A percentile compares a stretch with the other conserved stretches of the same genome.
These are phyloP conservation scores for Pachysandra terminalis DNA, from an alignment of 164 flowering plant species.

Conservation along the genomic window DNA sequence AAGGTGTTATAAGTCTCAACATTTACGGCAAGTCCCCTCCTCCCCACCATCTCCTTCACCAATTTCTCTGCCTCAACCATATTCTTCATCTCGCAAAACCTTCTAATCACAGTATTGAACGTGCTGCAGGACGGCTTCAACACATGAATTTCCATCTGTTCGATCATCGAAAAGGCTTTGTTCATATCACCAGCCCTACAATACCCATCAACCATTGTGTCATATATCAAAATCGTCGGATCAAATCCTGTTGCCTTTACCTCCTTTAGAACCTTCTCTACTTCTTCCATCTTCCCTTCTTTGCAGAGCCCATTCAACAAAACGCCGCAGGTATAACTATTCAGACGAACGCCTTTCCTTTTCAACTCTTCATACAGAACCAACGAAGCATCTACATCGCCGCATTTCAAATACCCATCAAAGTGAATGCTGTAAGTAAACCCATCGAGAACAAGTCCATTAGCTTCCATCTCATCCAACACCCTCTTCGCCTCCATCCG, in stretches of 20 bases:
- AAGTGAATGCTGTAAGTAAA: constrained; percentile 54
- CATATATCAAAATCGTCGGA: constrained; percentile 42
- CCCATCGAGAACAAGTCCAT: constrained; percentile 53
- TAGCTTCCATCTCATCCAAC: constrained; percentile 48
- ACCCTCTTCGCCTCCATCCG: constrained; percentile 40
- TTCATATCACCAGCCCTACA: constrained; percentile 38
- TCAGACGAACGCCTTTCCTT: constrained; percentile 36
- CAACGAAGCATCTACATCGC: constrained; percentile 35
- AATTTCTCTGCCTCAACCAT: constrained; percentile 57
- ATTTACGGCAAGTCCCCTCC: constrained; percentile 41
- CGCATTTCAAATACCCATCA: constrained; percentile 41
- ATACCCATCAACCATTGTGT: constrained; percentile 56
- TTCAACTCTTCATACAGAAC: constrained; percentile 37
- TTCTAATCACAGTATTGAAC: constrained; percentile 46
- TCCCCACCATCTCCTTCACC: constrained; percentile 49
- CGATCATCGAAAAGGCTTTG: constrained; percentile 34
- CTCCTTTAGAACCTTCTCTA: constrained; percentile 42
- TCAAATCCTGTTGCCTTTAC: constrained; percentile 38
- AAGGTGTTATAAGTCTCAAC: constrained; percentile 57
- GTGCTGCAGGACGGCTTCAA: constrained; percentile 43
- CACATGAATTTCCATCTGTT: constrained; percentile 42
- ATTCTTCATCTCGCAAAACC: constrained; percentile 42
- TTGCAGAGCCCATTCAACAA: constrained; percentile 67
- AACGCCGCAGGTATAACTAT: constrained; percentile 38
- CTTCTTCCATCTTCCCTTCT: constrained; percentile 50